A percentile compares a stretch with the other conserved stretches of the same genome.
phyloP scores from a whole-genome alignment of 2,329 filamentous ascomycete genomes.

The Paracoccidioides brasiliensis region DNA sequence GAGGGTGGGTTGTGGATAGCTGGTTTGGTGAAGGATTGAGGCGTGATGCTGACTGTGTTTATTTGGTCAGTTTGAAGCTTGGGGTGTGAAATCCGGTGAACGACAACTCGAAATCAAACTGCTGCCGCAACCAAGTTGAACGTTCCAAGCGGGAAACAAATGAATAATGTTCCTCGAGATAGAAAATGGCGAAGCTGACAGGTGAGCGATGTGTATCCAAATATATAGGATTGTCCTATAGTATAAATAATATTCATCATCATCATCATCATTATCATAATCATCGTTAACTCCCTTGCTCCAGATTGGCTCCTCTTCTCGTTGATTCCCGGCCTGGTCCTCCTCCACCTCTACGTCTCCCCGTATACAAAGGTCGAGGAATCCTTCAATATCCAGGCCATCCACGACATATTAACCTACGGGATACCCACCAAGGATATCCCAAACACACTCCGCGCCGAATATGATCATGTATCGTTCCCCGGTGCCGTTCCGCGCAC shows the following conservation, averaged over 20 bases:
- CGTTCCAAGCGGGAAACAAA: no score
- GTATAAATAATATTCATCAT: no score
- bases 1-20: neutral
- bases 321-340: conserved; percentile 49
- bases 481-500: conserved; percentile 84
- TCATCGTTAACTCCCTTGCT: conserved; percentile 3
- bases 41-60: neutral
- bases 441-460: conserved; percentile 40
- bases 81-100: neutral
- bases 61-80: neutral
- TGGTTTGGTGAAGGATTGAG: neutral
- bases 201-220: conserved; percentile 2
- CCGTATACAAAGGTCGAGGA: conserved; percentile 98
- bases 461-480: conserved; percentile 84
- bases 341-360: conserved; percentile 57
- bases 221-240: neutral
- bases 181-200: conserved; percentile 7
- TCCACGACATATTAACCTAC: conserved; percentile 76
- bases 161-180: neutral
- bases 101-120: neutral
- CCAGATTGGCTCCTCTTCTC: conserved; percentile 35
- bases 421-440: conserved; percentile 53
- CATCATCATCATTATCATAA: neutral
- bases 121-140: neutral
- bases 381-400: conserved; percentile 92